A percentile compares a stretch with the other conserved stretches of the same genome.
Conservation (phyloP, 805 yeast genomes). For the Saccharomycopsis javanensis region DNA sequence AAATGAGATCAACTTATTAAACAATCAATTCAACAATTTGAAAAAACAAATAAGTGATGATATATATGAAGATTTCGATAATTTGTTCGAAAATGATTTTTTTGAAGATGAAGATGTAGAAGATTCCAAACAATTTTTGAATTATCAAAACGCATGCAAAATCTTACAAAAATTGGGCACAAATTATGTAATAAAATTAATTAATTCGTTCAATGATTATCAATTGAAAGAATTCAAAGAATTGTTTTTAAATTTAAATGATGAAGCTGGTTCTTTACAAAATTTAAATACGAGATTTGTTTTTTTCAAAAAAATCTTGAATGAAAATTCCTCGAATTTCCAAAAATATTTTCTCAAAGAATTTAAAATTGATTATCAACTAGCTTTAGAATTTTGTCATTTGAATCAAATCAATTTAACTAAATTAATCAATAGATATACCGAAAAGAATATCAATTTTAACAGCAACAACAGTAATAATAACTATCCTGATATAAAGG, state of each 20-base stretch:
- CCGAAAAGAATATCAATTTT: slow-evolving; percentile 19
- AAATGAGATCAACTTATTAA: slow-evolving; percentile 62
- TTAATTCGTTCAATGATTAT: slow-evolving; percentile 62
- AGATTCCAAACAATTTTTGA: slow-evolving; percentile 22
- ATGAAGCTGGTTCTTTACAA: slow-evolving; percentile 92
- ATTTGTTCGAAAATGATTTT: slow-evolving; percentile 30
- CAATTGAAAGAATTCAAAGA: slow-evolving; percentile 64
- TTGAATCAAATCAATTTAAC: slow-evolving; percentile 62
- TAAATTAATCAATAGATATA: slow-evolving; percentile 28
- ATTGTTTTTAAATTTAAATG: slow-evolving; percentile 60
- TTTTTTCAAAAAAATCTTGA: slow-evolving; percentile 65
- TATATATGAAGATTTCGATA: slow-evolving; percentile 65
- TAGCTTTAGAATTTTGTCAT: slow-evolving; percentile 56
- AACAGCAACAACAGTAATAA: not conserved
- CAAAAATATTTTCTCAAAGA: slow-evolving; percentile 48
- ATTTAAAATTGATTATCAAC: slow-evolving; percentile 62
- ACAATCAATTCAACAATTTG: slow-evolving; percentile 47
- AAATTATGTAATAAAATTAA: slow-evolving; percentile 47
- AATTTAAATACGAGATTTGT: slow-evolving; percentile 74
- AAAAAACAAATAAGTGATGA: slow-evolving; percentile 57
- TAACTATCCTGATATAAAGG: too few species aligned
- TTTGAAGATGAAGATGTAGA: slow-evolving; percentile 35
- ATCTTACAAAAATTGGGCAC: slow-evolving; percentile 57
- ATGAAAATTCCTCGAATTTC: slow-evolving; percentile 44
- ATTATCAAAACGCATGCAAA: slow-evolving; percentile 55